Evolutionary conservation across 306 rosid genomes (phyloP), one percentile per base, ranked within the genome.

Genomic region (Cicer cuneatum): DNA sequence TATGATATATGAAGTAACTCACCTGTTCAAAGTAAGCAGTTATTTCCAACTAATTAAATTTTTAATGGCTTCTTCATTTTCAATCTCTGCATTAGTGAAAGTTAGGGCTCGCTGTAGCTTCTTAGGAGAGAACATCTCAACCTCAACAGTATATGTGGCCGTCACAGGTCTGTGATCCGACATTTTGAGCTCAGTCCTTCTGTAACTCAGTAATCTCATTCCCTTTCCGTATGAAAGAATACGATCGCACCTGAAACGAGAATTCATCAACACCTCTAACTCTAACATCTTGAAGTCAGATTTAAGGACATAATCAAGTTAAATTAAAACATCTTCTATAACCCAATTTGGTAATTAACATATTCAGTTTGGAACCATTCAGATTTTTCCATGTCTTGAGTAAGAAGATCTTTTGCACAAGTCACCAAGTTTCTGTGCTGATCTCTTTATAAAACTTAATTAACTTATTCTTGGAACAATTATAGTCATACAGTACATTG

Each of bases 161-260:
- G 88, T 87, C 84, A 95, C 99, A 2, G 99, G 99, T 72, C 99
- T 87, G 84, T 95, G 99, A 83, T 95, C 99, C 4, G 99, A 95
- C 10, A 81, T 46, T 69, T 78, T 84, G 53, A 78, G 73, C 66
- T 84, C 99, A 29, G 80, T 39, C 72, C 99, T 85, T 81, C 86
- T 85, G 63, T 95, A 92, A 24, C 73, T 82, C 84, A 85, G 69
- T 74, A 88, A 78, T 77, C 75, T 92, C 88, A 95, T 76, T 66
- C 96, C 96, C 63, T 87, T 90, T 13, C 99, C 99, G 16, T 80
- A 81, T 7, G 97, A 92, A 80, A 95, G 96, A 79, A 95, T 80
- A 13, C 98, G 96, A 77, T 92, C 99, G 59, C 99, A 95, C 99
- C 98, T 95, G 92, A 84, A 60, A 82, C 40, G 45, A 63, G 49